phyloP scores from a whole-genome alignment of 768 basidiomycete genomes.

The Macrocybe gigantea region DNA sequence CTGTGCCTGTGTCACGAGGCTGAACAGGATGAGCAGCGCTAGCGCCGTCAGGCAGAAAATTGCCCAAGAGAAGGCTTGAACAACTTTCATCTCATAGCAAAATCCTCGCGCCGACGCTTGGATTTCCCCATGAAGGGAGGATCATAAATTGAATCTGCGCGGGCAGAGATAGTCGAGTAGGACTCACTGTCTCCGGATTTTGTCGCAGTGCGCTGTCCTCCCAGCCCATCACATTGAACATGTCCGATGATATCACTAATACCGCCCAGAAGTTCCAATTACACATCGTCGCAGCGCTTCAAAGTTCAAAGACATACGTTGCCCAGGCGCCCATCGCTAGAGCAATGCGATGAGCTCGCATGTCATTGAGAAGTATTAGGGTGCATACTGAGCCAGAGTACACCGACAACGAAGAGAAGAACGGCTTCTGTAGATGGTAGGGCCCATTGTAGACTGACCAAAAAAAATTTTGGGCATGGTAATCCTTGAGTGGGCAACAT shows the following conservation, averaged over 20 bases:
- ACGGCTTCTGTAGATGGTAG: constrained; percentile 60
- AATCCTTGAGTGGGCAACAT: not conserved
- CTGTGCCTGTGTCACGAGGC: constrained; percentile 51
- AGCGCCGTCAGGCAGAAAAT: constrained; percentile 43
- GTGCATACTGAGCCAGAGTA: constrained; percentile 67
- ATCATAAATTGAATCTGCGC: not conserved
- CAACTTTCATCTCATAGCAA: constrained; percentile 77
- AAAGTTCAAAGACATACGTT: constrained; percentile 35
- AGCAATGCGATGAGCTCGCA: constrained; percentile 4
- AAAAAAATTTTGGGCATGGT: constrained; percentile 4
- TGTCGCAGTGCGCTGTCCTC: constrained; percentile 38
- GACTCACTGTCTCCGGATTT: constrained; percentile 47
- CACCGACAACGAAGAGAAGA: constrained; percentile 45
- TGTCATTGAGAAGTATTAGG: constrained; percentile 1
- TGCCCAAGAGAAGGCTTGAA: constrained; percentile 77
- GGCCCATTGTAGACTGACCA: constrained; percentile 59
- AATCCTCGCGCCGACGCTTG: constrained; percentile 52
- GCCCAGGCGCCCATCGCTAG: constrained; percentile 75
- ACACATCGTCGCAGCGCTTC: not conserved
- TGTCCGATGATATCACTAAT: constrained; percentile 64
- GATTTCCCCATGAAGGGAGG: constrained; percentile 1
- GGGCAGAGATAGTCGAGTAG: not conserved
- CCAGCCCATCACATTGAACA: constrained; percentile 51
- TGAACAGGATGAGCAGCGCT: constrained; percentile 50
- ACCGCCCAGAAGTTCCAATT: not conserved